Base-by-base conservation (phyloP, 345 rosid species). In the Eucalyptus cladocalyx region DNA sequence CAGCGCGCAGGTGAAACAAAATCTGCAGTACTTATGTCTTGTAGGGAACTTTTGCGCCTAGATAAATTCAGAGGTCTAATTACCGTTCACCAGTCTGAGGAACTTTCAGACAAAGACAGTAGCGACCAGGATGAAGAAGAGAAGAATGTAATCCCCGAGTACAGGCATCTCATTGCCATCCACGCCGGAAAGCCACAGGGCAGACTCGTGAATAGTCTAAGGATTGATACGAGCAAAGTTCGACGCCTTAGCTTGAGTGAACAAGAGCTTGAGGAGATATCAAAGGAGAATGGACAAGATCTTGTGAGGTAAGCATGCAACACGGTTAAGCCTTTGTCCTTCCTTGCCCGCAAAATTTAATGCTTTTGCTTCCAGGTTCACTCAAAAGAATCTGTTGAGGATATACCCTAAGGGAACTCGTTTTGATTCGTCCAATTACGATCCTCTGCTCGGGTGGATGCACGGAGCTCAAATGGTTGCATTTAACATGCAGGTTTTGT, bases 391-490 rank as follows among this genome's bases (percentile, higher is more conserved):
- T 90, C 56, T 97, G 80, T 89, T 97, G 51, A 91, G 99, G 92
- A 93, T 97, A 54, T 97, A 93, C 90, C 99, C 99, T 1, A 97
- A 95, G 91, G 97, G 96, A 24, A 92, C 90, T 42, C 94, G 99
- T 15, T 80, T 97, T 4, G 87, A 91, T 88, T 97, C 99, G 19
- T 95, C 99, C 13, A 97, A 97, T 89, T 97, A 97, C 91, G 88
- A 97, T 90, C 99, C 99, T n/a, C 89, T 94, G 11, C 67, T 96
- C 56, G 98, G 98, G 47, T 97, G 99, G 99, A 95, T 90, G 90
- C 96, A 96, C 87, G 99, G 99, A 92, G 99, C 99, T 92, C 99
- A 97, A 91, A 97, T 97, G 99, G 98, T 97, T 87, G 99, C 99
- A 83, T 97, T 97, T 88, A 97, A 97, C 90, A 97, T 97, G 99